A percentile compares a stretch with the other conserved stretches of the same genome.
These are phyloP conservation scores for Porcisia hertigi DNA, from an alignment of 208 protist genomes.

Conservation along the genomic window DNA sequence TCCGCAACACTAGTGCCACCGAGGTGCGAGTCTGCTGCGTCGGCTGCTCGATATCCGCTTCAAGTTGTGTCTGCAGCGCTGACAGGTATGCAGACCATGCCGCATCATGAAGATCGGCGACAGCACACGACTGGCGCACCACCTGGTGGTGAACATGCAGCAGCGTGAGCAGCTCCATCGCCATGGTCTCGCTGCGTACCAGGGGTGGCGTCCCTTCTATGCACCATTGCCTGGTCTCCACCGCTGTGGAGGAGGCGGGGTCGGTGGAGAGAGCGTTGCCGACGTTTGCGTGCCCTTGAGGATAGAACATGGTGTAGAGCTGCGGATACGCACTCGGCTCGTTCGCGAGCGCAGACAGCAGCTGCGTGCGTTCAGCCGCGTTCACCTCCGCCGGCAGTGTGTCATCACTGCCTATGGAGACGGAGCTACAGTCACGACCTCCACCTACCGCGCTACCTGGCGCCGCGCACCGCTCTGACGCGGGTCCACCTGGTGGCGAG, in stretches of 20 bases:
- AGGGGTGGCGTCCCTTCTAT: neutral
- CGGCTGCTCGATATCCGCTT: neutral
- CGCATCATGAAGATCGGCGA: neutral
- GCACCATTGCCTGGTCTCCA: neutral
- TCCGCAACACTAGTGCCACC: conserved; percentile 19
- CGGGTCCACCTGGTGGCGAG: neutral
- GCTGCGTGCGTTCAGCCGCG: conserved; percentile 19
- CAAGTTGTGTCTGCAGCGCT: conserved; percentile 8
- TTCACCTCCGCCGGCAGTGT: conserved; percentile 11
- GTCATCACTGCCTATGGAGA: neutral
- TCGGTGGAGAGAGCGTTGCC: neutral
- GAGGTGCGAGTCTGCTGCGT: neutral
- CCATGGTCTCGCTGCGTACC: neutral
- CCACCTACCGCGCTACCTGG: neutral
- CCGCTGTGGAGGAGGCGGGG: neutral
- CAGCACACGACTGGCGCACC: neutral
- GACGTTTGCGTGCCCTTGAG: conserved; percentile 2
- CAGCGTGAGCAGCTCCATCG: conserved; percentile 21
- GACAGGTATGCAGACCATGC: conserved; percentile 15
- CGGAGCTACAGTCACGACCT: neutral
- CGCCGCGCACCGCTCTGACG: conserved; percentile 1
- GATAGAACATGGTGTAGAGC: conserved; percentile 30
- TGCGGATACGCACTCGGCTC: conserved; percentile 22
- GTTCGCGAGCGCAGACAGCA: conserved; percentile 18
- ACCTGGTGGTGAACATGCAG: conserved; percentile 16